A percentile compares a stretch with the other conserved stretches of the same genome.
Evolutionary conservation across 257 asterid genomes (phyloP).

Genomic region (Phtheirospermum japonicum): DNA sequence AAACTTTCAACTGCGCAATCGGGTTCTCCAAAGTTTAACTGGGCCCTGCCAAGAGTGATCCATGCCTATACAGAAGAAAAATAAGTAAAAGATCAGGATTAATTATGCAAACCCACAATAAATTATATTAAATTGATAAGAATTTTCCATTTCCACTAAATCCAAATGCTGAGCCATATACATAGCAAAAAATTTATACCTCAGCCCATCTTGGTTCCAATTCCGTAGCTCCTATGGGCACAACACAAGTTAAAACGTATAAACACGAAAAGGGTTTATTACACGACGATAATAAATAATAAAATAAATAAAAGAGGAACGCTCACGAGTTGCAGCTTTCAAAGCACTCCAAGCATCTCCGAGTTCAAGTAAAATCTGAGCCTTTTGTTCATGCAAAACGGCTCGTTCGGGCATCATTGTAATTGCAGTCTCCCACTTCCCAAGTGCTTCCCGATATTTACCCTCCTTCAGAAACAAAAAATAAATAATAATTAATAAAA

Average conservation of each 20-base stretch:
- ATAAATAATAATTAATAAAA: not conserved
- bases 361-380: conserved; percentile 86
- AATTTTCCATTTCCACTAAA: conserved; percentile 9
- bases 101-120: no score
- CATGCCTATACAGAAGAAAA: conserved; percentile 58
- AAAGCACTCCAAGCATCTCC: conserved; percentile 86
- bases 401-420: conserved; percentile 68
- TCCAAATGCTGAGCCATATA: conserved; percentile 21
- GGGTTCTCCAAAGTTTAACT: conserved; percentile 87
- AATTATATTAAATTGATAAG: not conserved
- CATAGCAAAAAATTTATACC: conserved; percentile 45
- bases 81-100: not conserved
- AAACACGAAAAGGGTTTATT: not conserved
- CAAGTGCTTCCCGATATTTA: conserved; percentile 74
- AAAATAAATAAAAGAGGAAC: conserved; percentile 25
- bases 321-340: conserved; percentile 80
- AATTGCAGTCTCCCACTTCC: conserved; percentile 87
- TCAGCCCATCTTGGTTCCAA: conserved; percentile 89
- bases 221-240: conserved; percentile 71
- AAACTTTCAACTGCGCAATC: conserved; percentile 82
- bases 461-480: conserved; percentile 53
- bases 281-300: not conserved
- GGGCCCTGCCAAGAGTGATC: conserved; percentile 93
- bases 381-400: conserved; percentile 79
- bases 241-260: conserved; percentile 19